Base-by-base conservation (phyloP, 345 rosid genomes). In the Laguncularia racemosa region DNA sequence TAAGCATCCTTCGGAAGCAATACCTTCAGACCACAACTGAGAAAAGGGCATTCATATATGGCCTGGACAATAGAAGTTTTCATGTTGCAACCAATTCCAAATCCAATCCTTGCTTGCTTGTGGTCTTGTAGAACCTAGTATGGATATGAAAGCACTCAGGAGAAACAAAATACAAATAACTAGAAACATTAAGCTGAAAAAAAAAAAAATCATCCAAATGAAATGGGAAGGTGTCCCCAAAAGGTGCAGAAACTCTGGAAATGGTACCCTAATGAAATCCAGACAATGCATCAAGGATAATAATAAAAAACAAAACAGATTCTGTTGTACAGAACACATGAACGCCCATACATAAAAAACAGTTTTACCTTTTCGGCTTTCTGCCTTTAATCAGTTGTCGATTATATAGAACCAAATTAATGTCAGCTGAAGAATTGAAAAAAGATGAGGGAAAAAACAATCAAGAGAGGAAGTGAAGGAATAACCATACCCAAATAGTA, bases 71-170 rank as follows among this genome's bases (percentile, higher is more conserved):
- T 70, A 53, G 96, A 88, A 58, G 71, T 64, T 77, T 73, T 74
- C 40, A 86, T 69, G 75, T 71, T 66, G 66, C 75, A 77, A 69
- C 87, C 96, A 71, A 71, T 87, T 62, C 95, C 98, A 81, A 86
- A 88, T 75, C 96, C 98, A 79, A 88, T 80, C 71, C 81, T 91
- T 67, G 86, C 92, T 71, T 82, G 81, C 77, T 81, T 81, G 64
- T 71, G 72, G 73, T 65, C 62, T 68, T 71, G 73, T 67, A 92
- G 61, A 68, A 83, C 85, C 98, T 91, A 80, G 69, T 44, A 67
- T 46, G 59, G 47, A 58, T 55, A 62, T 50, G 60, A 53, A 57
- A 48, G 56, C 44, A 64, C 51, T 56, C 46, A 51, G 55, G 56
- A 19, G 49, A 62, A 13, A 65, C 53, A 20, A 28, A 61, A 62